A percentile compares a stretch with the other conserved stretches of the same genome.
Evolutionary conservation across 2,329 filamentous ascomycete genomes (phyloP).

Genomic region (Metarhizium humberi): DNA sequence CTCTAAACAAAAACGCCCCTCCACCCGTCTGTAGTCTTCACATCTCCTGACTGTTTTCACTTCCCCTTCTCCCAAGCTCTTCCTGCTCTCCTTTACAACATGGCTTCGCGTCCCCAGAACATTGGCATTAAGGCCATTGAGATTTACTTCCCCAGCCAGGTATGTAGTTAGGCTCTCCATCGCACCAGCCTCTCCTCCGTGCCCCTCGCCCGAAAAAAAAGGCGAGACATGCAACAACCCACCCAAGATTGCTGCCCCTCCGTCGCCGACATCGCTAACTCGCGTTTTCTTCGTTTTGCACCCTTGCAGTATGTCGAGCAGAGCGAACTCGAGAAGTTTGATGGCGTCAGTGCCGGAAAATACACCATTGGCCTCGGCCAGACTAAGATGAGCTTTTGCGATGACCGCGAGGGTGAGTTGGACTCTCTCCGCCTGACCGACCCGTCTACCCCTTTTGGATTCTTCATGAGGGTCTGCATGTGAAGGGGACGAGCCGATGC

Average conservation of each 20-base stretch:
- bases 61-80: neutral
- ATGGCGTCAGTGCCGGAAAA: conserved; percentile 73
- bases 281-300: conserved; percentile 2
- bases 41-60: neutral
- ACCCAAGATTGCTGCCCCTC: neutral
- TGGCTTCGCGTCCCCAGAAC: conserved; percentile 73
- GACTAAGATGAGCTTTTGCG: conserved; percentile 88
- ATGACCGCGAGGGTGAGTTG: conserved; percentile 71
- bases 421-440: conserved; percentile 7
- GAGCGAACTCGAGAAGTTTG: conserved; percentile 73
- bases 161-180: conserved; percentile 31
- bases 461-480: neutral
- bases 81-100: conserved; percentile 25
- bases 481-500: neutral
- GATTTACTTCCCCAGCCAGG: conserved; percentile 80
- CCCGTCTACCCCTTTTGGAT: conserved; percentile 1
- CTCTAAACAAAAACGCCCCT: conserved; percentile 5
- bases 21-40: neutral
- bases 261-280: conserved; percentile 17
- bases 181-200: neutral
- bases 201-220: neutral
- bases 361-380: conserved; percentile 88
- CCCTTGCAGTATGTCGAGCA: conserved; percentile 70
- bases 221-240: neutral
- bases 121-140: conserved; percentile 92